Base-by-base conservation (phyloP, 1,284 basidiomycete species). In the Moesziomyces antarcticus region DNA sequence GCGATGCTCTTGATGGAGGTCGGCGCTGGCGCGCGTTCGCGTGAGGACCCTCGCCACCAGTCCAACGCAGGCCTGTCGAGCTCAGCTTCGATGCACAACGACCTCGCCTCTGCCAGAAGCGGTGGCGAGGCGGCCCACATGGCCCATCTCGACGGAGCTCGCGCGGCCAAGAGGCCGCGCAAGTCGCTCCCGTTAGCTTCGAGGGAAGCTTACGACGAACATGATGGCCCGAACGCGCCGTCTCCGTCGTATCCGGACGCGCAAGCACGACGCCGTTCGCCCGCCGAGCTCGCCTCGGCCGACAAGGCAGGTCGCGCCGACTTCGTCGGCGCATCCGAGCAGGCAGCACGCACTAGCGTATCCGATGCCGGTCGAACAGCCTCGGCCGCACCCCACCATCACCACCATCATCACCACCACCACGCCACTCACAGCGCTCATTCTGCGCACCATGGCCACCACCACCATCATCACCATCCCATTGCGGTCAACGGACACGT, bases 1-100 rank as follows among this genome's bases (percentile, higher is more conserved):
- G 81, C 81, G 25, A 80, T 82, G 71, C 77, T 78, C 5, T 53
- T 82, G 37, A 82, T 82, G 75, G 78, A 80, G 27, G 81, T 82
- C 3, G 78, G 75, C 47, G 61, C 68, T n/a, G 71, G 71, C 18
- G 65, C 35, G 22, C 35, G 71, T 37, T 57, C 71, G 18, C 21
- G 61, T 4, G 70, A 73, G 11, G 60, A 73, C 14, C 64, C 67
- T 7, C 70, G 60, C 20, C 49, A 27, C 10, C 56, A 41, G 35
- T 44, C 27, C 9, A 58, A 59, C 25, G 49, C 44, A 20, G 18
- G 42, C 37, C 16, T 49, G 52, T 24, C 56, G 41, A 66, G 25
- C 18, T 60, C 60, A 25, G 48, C 53, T n/a, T 59, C 66, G 35
- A 56, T 69, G 59, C 56, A 63, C 8, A 59, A 63, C 51, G 66